Evolutionary conservation across 176 grass and related monocot species (phyloP), one percentile per base, ranked within the genome.

Genomic region (Microstegium vimineum): DNA sequence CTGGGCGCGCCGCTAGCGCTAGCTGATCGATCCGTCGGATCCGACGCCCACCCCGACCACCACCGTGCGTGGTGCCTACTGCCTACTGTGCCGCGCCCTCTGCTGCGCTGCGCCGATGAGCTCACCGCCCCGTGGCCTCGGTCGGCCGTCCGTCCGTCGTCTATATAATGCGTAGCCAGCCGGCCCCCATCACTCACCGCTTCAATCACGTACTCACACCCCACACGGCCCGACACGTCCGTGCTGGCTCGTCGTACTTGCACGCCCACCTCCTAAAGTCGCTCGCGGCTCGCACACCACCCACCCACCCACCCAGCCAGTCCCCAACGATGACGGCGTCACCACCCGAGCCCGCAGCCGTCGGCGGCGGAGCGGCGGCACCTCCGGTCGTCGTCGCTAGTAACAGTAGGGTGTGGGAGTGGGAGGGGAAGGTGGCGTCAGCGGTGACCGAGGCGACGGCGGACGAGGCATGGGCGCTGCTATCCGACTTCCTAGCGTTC

Each of bases 401-500:
- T 14, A 43, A n/a, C 33, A 4, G 33, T 2, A 17, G 3, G 64
- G 71, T 3, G 62, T 83, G 65, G 84, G 86, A 83, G 41, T 94
- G 92, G 92, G 86, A 89, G 47, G 92, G 84, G 2, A 69, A 84
- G 42, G 92, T 85, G 83, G 71, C 42, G 20, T 88, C 86, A 14
- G 8, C 70, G 8, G 81, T 98, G 63, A 8, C 77, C 8, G 35
- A 23, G 62, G 84, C 82, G 41, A 87, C 77, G 25, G 84, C 86
- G 5, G 88, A 91, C 17, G 81, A 89, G 73, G 88, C 89, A 62
- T 98, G 90, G 95, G 78, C 86, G 54, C 83, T 95, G n/a, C 84
- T 98, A 1, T 98, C 90, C 4, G 82, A 87, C 82, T 98, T 95
- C 79, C 90, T 88, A 37, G 84, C 86, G 71, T 78, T 94, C 86